phyloP scores from a whole-genome alignment of 495 filamentous ascomycete species.

The Penicillium canariense region DNA sequence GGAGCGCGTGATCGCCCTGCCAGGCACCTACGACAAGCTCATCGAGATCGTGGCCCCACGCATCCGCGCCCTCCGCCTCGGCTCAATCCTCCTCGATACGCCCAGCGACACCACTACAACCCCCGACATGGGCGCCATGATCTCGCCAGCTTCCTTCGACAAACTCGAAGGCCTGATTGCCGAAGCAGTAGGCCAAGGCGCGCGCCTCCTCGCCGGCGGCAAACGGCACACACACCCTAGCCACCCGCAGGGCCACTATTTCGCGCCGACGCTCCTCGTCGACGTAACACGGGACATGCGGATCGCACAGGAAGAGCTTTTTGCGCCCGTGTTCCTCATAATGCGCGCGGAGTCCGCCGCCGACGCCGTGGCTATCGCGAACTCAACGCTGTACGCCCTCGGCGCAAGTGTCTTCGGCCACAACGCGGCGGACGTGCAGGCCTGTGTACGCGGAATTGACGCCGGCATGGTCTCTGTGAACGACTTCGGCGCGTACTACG shows the following conservation, averaged over 20 bases:
- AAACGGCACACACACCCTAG: conserved; percentile 64
- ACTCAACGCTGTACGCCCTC: conserved; percentile 73
- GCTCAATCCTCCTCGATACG: conserved; percentile 56
- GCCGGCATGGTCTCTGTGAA: conserved; percentile 92
- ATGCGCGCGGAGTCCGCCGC: conserved; percentile 64
- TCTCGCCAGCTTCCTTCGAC: conserved; percentile 70
- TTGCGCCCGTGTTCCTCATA: conserved; percentile 83
- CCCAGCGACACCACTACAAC: conserved; percentile 27
- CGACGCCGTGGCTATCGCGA: conserved; percentile 68
- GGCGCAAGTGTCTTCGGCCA: conserved; percentile 81
- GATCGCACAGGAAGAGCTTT: conserved; percentile 90
- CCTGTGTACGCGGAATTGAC: conserved; percentile 64
- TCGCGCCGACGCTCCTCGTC: conserved; percentile 81
- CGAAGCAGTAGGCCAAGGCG: conserved; percentile 75
- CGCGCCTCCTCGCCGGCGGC: conserved; percentile 80
- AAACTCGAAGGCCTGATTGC: conserved; percentile 68
- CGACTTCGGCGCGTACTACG: conserved; percentile 90
- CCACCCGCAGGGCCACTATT: conserved; percentile 81
- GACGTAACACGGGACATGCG: conserved; percentile 75
- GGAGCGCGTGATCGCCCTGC: conserved; percentile 83
- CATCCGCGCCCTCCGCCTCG: conserved; percentile 69
- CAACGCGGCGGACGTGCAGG: conserved; percentile 42
- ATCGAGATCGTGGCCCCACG: conserved; percentile 66
- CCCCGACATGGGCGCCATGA: conserved; percentile 83
- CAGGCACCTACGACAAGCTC: conserved; percentile 68